phyloP scores from a whole-genome alignment of 1,284 basidiomycete species.

The Puccinia novopanici region DNA sequence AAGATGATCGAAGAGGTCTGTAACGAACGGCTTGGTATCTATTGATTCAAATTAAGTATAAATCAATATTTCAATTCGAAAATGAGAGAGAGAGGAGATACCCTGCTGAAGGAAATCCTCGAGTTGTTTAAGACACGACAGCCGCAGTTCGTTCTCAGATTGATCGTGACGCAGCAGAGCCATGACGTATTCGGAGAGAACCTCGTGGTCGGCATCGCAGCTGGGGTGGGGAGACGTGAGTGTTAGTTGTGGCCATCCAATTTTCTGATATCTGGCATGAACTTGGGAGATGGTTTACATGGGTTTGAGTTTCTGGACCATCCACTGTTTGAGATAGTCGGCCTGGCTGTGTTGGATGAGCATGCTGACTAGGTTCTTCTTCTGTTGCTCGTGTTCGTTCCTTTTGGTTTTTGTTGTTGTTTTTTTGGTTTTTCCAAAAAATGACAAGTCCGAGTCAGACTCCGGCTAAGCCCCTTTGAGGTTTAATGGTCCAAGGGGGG shows the following conservation, averaged over 20 bases:
- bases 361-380: background rate
- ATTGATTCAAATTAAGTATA: no score
- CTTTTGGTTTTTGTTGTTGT: background rate
- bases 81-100: background rate
- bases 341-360: constrained; percentile 8
- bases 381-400: background rate
- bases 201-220: constrained; percentile 38
- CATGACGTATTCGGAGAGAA: constrained; percentile 45
- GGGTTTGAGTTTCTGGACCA: constrained; percentile 44
- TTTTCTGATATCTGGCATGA: background rate
- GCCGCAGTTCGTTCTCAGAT: constrained; percentile 22
- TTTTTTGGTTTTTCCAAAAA: background rate
- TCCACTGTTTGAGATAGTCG: constrained; percentile 37
- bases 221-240: background rate
- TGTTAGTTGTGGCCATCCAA: background rate
- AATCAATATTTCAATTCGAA: no score
- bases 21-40: constrained; percentile 39
- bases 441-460: no score
- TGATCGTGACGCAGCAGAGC: constrained; percentile 41
- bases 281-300: background rate
- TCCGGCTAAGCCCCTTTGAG: no score
- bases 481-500: no score
- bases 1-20: constrained; percentile 46
- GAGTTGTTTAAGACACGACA: constrained; percentile 33
- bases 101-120: constrained; percentile 44